A percentile compares a stretch with the other conserved stretches of the same genome.
Evolutionary conservation across 106 monocot genomes (phyloP).

Genomic region (Narthecium ossifragum): DNA sequence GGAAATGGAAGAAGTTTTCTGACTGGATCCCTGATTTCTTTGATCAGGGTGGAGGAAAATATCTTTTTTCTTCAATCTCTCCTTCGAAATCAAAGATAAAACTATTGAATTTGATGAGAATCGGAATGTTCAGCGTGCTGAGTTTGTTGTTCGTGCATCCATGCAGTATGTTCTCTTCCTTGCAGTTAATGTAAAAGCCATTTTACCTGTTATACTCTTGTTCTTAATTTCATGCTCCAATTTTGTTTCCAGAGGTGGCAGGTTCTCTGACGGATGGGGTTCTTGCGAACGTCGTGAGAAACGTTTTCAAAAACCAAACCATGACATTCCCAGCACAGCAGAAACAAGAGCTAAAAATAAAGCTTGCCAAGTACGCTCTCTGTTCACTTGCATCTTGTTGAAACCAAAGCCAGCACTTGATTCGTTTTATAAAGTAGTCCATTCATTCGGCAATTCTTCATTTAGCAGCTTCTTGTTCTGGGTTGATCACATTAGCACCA

Average conservation of each 20-base stretch:
- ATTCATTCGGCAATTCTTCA: too few species aligned
- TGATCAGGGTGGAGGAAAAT: conserved; percentile 93
- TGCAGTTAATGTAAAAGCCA: background rate
- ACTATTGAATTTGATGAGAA: conserved; percentile 89
- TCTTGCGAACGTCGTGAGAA: conserved; percentile 89
- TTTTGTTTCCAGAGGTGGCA: conserved; percentile 58
- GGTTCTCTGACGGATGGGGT: conserved; percentile 93
- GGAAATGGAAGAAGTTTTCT: background rate
- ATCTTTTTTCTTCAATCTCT: conserved; percentile 90
- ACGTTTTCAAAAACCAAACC: conserved; percentile 75
- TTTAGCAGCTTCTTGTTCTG: too few species aligned
- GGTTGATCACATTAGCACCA: too few species aligned
- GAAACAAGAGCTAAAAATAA: conserved; percentile 99
- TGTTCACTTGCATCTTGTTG: background rate
- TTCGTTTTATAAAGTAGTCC: background rate
- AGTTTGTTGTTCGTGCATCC: conserved; percentile 79
- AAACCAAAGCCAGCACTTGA: background rate
- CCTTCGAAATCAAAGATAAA: conserved; percentile 92
- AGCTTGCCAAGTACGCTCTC: conserved; percentile 73
- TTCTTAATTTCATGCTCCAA: background rate
- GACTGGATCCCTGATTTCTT: background rate
- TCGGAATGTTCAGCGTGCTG: conserved; percentile 79
- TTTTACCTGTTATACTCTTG: conserved; percentile 6
- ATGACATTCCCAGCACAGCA: conserved; percentile 97
- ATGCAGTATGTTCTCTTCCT: conserved; percentile 72